A percentile compares a stretch with the other conserved stretches of the same genome.
Conservation (phyloP, 306 rosid genomes). For the Lotus japonicus region DNA sequence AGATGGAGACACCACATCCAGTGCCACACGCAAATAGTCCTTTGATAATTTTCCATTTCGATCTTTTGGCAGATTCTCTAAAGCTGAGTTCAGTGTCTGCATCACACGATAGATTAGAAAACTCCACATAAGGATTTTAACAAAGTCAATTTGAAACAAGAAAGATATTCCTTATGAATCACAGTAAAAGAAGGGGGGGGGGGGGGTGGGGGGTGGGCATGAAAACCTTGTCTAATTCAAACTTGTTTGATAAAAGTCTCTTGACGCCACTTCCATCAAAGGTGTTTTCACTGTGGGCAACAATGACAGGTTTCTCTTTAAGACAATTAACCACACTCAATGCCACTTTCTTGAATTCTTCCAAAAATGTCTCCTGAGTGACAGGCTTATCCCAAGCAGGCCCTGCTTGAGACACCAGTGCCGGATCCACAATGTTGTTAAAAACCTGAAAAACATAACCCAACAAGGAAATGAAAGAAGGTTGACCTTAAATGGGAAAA, state of each 20-base stretch:
- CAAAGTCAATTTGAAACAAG: background rate
- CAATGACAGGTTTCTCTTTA: slow-evolving; percentile 35
- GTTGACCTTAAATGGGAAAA: too few relatives aligned
- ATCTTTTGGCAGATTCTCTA: slow-evolving; percentile 64
- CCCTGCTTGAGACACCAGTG: slow-evolving; percentile 40
- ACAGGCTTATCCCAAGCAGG: slow-evolving; percentile 44
- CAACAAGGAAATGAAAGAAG: background rate
- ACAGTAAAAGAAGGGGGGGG: too few relatives aligned
- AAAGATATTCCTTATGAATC: background rate
- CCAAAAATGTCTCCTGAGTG: slow-evolving; percentile 53
- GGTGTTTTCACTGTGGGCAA: slow-evolving; percentile 89
- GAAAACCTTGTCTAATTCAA: slow-evolving; percentile 82
- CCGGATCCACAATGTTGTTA: slow-evolving; percentile 57
- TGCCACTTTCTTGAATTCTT: slow-evolving; percentile 70
- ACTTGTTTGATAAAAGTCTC: slow-evolving; percentile 83
- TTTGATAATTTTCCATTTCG: slow-evolving; percentile 63
- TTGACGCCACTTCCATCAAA: slow-evolving; percentile 76
- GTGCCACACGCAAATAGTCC: slow-evolving; percentile 51
- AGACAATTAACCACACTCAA: slow-evolving; percentile 18
- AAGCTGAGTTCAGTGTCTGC: slow-evolving; percentile 62
- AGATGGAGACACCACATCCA: slow-evolving; percentile 63
- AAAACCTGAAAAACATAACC: slow-evolving; percentile 40
- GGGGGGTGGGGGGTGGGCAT: too few relatives aligned
- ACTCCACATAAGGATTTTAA: background rate
- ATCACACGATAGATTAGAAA: background rate